Conservation (phyloP, 73 alveolate species). For the Loxodes magnus region DNA sequence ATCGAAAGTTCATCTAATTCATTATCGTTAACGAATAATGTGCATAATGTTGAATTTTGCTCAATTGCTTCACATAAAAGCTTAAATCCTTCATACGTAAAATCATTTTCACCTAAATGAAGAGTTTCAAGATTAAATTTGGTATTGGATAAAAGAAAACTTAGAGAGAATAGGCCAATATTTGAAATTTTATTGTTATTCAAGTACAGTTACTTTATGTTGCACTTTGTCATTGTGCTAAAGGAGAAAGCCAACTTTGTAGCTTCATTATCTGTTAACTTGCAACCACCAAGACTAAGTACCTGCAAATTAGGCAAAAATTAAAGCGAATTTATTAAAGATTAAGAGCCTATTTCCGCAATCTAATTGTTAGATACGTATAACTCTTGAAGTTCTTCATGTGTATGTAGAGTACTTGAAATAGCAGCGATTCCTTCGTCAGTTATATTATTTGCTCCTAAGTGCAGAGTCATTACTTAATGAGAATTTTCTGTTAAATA, state of each 20-base stretch:
- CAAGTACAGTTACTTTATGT: not conserved
- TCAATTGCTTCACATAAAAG: constrained; percentile 3
- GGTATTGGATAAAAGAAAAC: constrained; percentile 4
- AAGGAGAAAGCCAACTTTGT: constrained; percentile 7
- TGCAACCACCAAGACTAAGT: constrained; percentile 3
- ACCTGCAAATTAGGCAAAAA: not conserved
- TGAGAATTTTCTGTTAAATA: not conserved
- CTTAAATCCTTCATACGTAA: constrained; percentile 5
- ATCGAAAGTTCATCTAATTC: constrained; percentile 2
- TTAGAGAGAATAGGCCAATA: constrained; percentile 10
- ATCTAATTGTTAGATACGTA: constrained; percentile 4
- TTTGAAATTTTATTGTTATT: constrained; percentile 5
- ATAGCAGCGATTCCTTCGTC: constrained; percentile 13
- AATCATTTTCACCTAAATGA: constrained; percentile 13
- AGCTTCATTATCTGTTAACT: not conserved
- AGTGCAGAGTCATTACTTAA: not conserved
- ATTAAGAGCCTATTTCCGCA: not conserved
- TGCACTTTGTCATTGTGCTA: constrained; percentile 4
- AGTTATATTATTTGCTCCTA: constrained; percentile 6
- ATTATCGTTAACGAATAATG: constrained; percentile 9
- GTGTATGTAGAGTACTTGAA: constrained; percentile 6
- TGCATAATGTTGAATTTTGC: not conserved
- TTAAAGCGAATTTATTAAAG: not conserved
- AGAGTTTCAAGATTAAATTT: constrained; percentile 9
- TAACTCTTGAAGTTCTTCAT: not conserved